Base-by-base conservation (phyloP, 2,329 filamentous ascomycete species). In the Neonectria coccinea region DNA sequence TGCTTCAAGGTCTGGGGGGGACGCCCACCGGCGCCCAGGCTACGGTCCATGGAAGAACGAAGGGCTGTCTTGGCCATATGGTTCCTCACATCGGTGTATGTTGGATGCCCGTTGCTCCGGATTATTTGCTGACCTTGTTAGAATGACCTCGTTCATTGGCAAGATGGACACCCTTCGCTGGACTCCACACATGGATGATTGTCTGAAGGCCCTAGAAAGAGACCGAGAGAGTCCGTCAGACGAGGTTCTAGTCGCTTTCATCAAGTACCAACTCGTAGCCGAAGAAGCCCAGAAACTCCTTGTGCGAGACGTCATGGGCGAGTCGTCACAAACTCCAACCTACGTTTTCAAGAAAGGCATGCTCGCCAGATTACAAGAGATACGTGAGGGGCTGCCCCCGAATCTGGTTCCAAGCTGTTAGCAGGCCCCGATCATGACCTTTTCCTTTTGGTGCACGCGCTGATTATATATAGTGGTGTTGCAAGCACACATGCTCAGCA, bases 111-210 rank as follows among this genome's bases (percentile, higher is more conserved):
- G 12, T 45, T 4, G 18, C 12, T 25, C 18, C 1, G 1, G 12
- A 20, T 7, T 6, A 3, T 12, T 56, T 12, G 11, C 62, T 74
- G 10, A 74, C 56, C 2, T 45, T 2, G 10, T 5, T 58, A 81
- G 78, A 62, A 74, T 75, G 60, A 74, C 78, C 52, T 77, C 72
- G 3, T 83, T 78, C 56, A 76, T 86, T 14, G 81, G 81, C 25
- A 82, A 82, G 50, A 79, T 82, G 54, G 86, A 89, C 56, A 70
- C 81, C 2, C 77, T 90, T 53, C 80, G 78, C 2, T 91, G 88
- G 88, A 88, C 83, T 1, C 68, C 83, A 1, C 83, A 88, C 56
- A 83, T 90, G 79, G 86, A 89, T 31, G 86, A 89, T 39, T 86
- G 83, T 39, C 76, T 90, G 1, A 74, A 80, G 5, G 67, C 80